phyloP scores from a whole-genome alignment of 2,329 filamentous ascomycete species.

The Alternaria viburni region DNA sequence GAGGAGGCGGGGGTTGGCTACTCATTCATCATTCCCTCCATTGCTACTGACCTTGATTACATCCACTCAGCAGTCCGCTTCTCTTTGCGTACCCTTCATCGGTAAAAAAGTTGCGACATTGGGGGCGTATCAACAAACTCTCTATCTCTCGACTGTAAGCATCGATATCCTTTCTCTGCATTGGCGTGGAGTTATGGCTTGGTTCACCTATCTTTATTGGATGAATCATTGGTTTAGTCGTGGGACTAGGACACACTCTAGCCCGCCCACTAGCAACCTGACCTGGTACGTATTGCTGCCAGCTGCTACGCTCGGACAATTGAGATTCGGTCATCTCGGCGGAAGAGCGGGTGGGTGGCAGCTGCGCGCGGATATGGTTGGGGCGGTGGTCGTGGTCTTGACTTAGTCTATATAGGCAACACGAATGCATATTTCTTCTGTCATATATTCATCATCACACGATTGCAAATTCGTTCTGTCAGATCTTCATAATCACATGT shows the following conservation, averaged over 20 bases:
- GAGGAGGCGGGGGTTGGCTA: neutral
- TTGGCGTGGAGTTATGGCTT: slow-evolving; percentile 4
- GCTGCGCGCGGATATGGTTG: neutral
- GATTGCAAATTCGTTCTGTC: neutral
- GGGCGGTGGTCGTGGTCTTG: neutral
- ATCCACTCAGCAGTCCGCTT: neutral
- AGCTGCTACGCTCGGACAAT: neutral
- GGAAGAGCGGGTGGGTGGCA: neutral
- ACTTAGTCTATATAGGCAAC: neutral
- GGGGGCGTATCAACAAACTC: neutral
- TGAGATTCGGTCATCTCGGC: slow-evolving; percentile 13
- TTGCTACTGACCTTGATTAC: slow-evolving; percentile 13
- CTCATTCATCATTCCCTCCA: neutral
- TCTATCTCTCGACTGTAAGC: slow-evolving; percentile 3
- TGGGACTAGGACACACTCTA: neutral
- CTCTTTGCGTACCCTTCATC: neutral
- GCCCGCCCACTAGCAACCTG: neutral
- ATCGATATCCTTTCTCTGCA: slow-evolving; percentile 6
- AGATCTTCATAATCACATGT: neutral
- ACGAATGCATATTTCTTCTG: neutral
- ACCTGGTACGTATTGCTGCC: neutral
- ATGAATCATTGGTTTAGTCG: neutral
- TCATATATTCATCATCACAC: neutral
- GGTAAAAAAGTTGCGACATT: neutral
- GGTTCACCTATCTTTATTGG: neutral